Evolutionary conservation across 2,329 filamentous ascomycete genomes (phyloP).

Genomic region (Penicillium capsulatum): DNA sequence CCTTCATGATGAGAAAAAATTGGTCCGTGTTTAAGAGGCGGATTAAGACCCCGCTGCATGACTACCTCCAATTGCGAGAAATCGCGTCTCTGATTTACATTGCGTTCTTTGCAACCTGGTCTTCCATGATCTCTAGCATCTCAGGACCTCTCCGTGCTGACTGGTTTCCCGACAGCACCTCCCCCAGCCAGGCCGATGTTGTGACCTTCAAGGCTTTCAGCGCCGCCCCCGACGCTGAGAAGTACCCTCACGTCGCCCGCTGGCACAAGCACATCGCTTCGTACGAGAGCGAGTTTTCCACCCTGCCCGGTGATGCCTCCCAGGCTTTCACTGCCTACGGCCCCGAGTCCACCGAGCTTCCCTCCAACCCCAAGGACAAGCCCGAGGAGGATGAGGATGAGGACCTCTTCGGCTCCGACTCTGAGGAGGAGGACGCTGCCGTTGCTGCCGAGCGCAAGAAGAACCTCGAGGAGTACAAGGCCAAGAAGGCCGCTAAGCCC

Average conservation of each 20-base stretch:
- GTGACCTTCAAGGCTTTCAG: conserved; percentile 87
- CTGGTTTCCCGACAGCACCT: conserved; percentile 45
- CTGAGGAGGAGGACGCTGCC: conserved; percentile 91
- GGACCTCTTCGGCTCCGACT: conserved; percentile 89
- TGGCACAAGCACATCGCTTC: conserved; percentile 99
- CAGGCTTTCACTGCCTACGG: conserved; percentile 88
- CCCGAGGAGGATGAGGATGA: conserved; percentile 76
- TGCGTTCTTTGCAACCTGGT: not conserved
- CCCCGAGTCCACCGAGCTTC: conserved; percentile 71
- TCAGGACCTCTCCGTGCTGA: conserved; percentile 12
- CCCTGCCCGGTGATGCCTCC: conserved; percentile 83
- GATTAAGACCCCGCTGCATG: conserved; percentile 84
- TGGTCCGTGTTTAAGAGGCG: conserved; percentile 96
- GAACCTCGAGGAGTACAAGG: conserved; percentile 86
- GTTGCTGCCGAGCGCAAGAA: conserved; percentile 79
- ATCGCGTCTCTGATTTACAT: conserved; percentile 68
- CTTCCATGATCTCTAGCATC: conserved; percentile 2
- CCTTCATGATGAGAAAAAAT: conserved; percentile 72
- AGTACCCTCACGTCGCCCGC: conserved; percentile 89
- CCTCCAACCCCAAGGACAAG: conserved; percentile 82
- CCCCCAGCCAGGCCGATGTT: conserved; percentile 90
- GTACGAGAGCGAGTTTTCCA: conserved; percentile 88
- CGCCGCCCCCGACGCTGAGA: conserved; percentile 68
- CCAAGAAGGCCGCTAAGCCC: conserved; percentile 92
- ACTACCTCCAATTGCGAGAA: conserved; percentile 69